phyloP scores from a whole-genome alignment of 75 land plant species.

The Isoetes taiwanensis region DNA sequence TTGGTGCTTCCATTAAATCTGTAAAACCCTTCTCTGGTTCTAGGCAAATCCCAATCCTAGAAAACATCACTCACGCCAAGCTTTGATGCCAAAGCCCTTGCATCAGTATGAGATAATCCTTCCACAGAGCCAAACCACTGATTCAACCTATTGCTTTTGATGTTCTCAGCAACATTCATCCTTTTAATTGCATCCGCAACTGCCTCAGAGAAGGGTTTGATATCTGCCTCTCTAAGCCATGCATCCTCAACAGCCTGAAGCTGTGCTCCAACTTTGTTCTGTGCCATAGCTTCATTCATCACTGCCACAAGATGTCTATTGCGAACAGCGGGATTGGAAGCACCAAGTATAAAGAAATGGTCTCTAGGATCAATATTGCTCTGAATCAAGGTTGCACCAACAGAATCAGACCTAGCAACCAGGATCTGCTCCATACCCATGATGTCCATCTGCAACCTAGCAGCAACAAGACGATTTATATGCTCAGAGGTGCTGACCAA shows the following conservation, averaged over 20 bases:
- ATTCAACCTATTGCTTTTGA: constrained; percentile 34
- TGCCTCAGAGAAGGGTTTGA: constrained; percentile 58
- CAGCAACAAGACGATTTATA: constrained; percentile 71
- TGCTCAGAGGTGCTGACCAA: constrained; percentile 64
- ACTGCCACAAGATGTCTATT: constrained; percentile 34
- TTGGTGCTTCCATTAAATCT: constrained; percentile 45
- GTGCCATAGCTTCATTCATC: constrained; percentile 37
- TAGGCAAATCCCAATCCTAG: constrained; percentile 78
- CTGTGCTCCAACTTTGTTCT: constrained; percentile 46
- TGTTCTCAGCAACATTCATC: constrained; percentile 34
- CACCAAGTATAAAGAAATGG: constrained; percentile 78
- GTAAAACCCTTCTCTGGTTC: constrained; percentile 66
- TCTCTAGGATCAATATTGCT: constrained; percentile 67
- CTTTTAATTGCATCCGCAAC: constrained; percentile 46
- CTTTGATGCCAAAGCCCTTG: constrained; percentile 47
- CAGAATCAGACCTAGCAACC: constrained; percentile 83
- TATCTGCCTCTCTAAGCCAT: constrained; percentile 43
- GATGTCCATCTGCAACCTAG: constrained; percentile 71
- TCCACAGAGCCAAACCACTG: constrained; percentile 36
- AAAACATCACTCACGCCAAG: constrained; percentile 49
- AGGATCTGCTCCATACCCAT: constrained; percentile 79
- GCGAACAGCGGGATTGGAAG: constrained; percentile 46
- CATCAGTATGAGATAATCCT: constrained; percentile 41
- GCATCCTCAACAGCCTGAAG: constrained; percentile 72
- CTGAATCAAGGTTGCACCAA: constrained; percentile 61